Evolutionary conservation across 495 filamentous ascomycete genomes (phyloP), one percentile per base, ranked within the genome.

Genomic region (Aspergillus bertholletiae): DNA sequence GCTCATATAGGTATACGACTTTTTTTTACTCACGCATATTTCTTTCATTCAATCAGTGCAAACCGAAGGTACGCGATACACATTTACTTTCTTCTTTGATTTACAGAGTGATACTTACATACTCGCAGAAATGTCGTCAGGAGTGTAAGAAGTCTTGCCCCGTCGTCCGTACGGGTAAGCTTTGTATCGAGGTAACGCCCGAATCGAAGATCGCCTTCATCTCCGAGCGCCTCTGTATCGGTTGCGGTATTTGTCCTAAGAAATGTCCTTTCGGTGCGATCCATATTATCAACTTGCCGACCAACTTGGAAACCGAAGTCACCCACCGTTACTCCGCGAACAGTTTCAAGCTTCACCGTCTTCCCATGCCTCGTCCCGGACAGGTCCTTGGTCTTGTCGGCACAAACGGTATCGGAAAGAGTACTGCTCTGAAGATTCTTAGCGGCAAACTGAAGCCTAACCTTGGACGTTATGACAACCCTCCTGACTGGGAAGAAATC

Each of bases 351-450:
- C 86, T 98, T 55, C 94, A 98, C 73, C 82, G 94, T 60, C 82
- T 98, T 59, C 94, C 94, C 26, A 96, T 92, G 76, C 94, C 94
- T 41, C 84, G 94, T 39, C 94, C 94, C 27, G 95, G 95, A 24
- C 91, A 96, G 63, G 95, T 98, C n/a, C 78, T 98, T 21, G 94
- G 94, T 72, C 82, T 98, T 41, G 94, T 98, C 18, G 94, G 94
- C 65, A 97, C 93, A 49, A 97, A 98, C 84, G 94, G 94, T 88
- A 98, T 97, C 66, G 94, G 94, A 72, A 97, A 98, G 82, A 96
- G 92, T 75, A 97, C 94, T 0, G 94, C 94, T 1, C 78, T 98
- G 70, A 97, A 97, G 77, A 97, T 98, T 67, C 84, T 98, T 59
- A 94, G 90, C 65, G 94, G 94, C 55, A 98, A 97, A 73, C 80